These are phyloP conservation scores for Cucurbitaria berberidis DNA, from an alignment of 2,329 filamentous ascomycete genomes.

Conservation along the genomic window DNA sequence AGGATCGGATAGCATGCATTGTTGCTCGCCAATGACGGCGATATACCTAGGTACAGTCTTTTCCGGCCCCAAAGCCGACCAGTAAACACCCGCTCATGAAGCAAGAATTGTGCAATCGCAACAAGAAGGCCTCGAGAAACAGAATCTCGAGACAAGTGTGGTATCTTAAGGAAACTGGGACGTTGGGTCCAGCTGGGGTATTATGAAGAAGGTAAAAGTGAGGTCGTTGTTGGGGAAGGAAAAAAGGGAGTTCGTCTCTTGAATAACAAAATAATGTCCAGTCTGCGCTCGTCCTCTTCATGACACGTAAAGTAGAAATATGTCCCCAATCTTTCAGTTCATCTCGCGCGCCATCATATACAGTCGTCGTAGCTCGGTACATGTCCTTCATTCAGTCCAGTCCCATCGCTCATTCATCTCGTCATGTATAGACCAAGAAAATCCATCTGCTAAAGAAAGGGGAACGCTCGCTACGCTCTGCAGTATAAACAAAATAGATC, in stretches of 20 bases:
- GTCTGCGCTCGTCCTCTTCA: neutral
- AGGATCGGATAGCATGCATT: slow-evolving; percentile 13
- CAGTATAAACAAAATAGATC: slow-evolving; percentile 31
- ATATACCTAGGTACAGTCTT: neutral
- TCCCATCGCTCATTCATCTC: slow-evolving; percentile 11
- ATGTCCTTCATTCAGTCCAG: slow-evolving; percentile 7
- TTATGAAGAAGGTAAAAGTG: neutral
- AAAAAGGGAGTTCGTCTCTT: neutral
- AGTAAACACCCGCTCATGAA: neutral
- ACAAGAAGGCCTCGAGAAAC: neutral
- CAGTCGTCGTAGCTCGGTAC: slow-evolving; percentile 1
- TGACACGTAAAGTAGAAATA: no score
- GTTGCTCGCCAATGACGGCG: slow-evolving; percentile 18
- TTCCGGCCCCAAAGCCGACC: no score
- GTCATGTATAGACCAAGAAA: slow-evolving; percentile 34
- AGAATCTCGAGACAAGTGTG: neutral
- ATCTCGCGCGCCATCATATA: slow-evolving; percentile 3
- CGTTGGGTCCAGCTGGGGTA: neutral
- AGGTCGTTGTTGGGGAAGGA: neutral
- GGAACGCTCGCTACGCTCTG: slow-evolving; percentile 45
- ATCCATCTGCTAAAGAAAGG: slow-evolving; percentile 31
- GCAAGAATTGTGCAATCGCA: no score
- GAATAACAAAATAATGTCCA: neutral
- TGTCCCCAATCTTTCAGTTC: neutral
- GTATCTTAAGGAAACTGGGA: neutral